Evolutionary conservation across 2,329 filamentous ascomycete species (phyloP), one percentile per base, ranked within the genome.

Genomic region (Teratosphaeria pseudoeucalypti): DNA sequence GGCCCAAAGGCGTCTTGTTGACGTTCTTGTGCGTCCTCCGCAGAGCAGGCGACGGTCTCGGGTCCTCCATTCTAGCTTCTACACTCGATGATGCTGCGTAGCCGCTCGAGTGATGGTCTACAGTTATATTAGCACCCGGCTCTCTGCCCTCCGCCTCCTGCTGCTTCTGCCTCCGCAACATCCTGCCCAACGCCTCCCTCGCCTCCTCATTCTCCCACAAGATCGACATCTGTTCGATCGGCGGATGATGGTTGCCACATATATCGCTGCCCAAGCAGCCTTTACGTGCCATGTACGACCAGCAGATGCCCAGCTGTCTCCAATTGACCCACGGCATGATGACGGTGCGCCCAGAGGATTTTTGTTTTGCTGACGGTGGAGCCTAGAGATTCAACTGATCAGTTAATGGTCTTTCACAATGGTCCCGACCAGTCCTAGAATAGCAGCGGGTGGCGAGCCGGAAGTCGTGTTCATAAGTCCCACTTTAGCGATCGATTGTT

Each of bases 301-400:
- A 63, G 64, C 66, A 68, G 54, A 68, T 67, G 52, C 65, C 64
- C n/a, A 62, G 59, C 14, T 60, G 56, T 49, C 61, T 57, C 66
- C 66, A 68, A 32, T 61, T 57, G 14, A 68, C 63, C 59, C 58
- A 64, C 16, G 64, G 62, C 66, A 67, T 67, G 10, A 16, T 58
- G 49, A 16, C 29, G 34, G 52, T 23, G 23, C 23, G 23, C 23
- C 23, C 23, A 23, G 2, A 2, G 23, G 23, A 23, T 32, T 32
- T 32, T 1, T 5, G 7, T 5, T 32, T 6, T 32, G 29, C 29
- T 32, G 29, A 32, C 29, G 29, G 29, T 32, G 29, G 29, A 23
- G 5, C 29, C 29, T 32, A 32, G 29, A 32, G 7, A 32, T 32
- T 32, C 29, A 32, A 5, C 7, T 32, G 29, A 32, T 32, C 29